phyloP scores from a whole-genome alignment of 23 red algal species.

The Gracilariopsis chorda region DNA sequence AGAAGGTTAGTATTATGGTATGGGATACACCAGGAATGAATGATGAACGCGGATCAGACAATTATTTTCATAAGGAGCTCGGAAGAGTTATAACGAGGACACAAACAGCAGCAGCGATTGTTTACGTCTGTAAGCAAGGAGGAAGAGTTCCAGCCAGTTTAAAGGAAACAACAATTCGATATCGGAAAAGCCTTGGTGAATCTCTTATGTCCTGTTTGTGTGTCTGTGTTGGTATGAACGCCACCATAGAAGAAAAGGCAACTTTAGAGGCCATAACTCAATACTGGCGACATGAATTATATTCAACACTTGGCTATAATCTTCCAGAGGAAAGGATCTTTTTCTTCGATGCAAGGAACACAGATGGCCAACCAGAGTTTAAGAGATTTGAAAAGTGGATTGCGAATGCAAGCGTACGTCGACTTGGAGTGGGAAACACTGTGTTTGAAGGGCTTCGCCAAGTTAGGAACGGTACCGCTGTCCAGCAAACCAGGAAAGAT shows the following conservation, averaged over 20 bases:
- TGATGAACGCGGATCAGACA: background rate
- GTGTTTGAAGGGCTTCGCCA: background rate
- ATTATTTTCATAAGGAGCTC: background rate
- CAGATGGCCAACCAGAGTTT: background rate
- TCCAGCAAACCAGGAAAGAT: background rate
- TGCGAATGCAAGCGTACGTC: background rate
- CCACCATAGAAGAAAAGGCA: background rate
- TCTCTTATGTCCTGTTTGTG: background rate
- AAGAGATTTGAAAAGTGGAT: background rate
- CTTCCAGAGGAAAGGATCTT: background rate
- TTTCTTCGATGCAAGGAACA: background rate
- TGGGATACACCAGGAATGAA: constrained; percentile 1
- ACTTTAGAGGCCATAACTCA: background rate
- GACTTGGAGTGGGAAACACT: background rate
- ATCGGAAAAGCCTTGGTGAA: background rate
- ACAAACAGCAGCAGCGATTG: background rate
- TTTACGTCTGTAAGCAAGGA: background rate
- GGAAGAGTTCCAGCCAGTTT: background rate
- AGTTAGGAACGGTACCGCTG: background rate
- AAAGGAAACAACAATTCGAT: background rate
- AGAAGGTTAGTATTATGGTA: background rate
- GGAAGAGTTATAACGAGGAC: background rate
- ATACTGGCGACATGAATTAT: background rate
- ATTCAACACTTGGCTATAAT: background rate
- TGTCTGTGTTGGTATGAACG: background rate